These are phyloP conservation scores for Rhodotorula mucilaginosa DNA, from an alignment of 1,284 basidiomycete genomes.

Conservation along the genomic window DNA sequence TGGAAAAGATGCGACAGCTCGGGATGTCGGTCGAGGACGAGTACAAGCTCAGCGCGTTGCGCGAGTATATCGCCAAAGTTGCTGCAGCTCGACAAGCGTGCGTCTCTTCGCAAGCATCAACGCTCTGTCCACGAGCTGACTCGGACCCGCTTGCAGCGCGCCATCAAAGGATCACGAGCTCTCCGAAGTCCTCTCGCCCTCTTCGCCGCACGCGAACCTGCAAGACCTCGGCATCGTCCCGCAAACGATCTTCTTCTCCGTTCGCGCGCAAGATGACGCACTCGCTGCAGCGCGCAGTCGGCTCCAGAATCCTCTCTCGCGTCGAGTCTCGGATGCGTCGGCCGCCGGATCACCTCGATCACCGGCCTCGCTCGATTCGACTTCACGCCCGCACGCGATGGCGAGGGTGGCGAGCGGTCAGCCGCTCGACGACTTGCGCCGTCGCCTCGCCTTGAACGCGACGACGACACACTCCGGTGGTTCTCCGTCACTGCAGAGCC, in stretches of 20 bases:
- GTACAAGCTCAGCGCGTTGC: slow-evolving; percentile 74
- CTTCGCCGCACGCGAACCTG: slow-evolving; percentile 61
- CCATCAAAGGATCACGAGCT: slow-evolving; percentile 17
- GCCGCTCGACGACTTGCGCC: slow-evolving; percentile 1
- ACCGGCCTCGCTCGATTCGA: neutral
- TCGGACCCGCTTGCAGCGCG: slow-evolving; percentile 1
- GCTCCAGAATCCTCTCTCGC: neutral
- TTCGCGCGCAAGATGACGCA: slow-evolving; percentile 33
- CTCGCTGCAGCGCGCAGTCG: slow-evolving; percentile 6
- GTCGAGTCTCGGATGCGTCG: slow-evolving; percentile 16
- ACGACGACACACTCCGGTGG: neutral
- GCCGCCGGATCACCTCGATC: slow-evolving; percentile 7
- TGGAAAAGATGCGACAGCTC: slow-evolving; percentile 61
- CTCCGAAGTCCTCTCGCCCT: slow-evolving; percentile 58
- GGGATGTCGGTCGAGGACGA: slow-evolving; percentile 79
- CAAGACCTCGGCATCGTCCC: slow-evolving; percentile 87
- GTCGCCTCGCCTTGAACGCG: neutral
- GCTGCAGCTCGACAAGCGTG: slow-evolving; percentile 45
- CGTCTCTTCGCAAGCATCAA: neutral
- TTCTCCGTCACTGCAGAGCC: neutral
- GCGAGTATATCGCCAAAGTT: slow-evolving; percentile 68
- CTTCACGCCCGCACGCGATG: neutral
- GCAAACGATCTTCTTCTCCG: slow-evolving; percentile 87
- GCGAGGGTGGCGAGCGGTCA: neutral
- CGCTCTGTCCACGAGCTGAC: neutral